Base-by-base conservation (phyloP, 345 rosid species). In the Gynandropsis gynandra region DNA sequence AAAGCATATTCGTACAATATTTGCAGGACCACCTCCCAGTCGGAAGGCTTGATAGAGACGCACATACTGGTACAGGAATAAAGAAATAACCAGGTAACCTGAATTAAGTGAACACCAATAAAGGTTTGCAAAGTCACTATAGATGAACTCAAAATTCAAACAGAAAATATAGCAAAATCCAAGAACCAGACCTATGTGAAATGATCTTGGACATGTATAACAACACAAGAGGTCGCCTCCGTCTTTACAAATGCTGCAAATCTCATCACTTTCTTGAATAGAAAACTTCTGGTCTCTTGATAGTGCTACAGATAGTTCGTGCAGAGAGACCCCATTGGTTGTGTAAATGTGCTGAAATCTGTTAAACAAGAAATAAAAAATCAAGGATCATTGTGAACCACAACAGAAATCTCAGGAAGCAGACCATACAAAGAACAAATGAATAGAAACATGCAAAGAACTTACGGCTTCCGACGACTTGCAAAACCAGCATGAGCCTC, bases 401-500 rank as follows among this genome's bases (percentile, higher is more conserved):
- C 34, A 49, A 16, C 39, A 47, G 39, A 24, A 42, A 40, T 5
- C 2, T 24, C 5, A 24, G 29, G 29, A 24, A 24, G 29, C 29
- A 34, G 29, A 24, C n/a, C n/a, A n/a, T n/a, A 13, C 4, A 18
- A 5, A 47, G 32, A n/a, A 35, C 44, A 56, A 16, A 39, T 40
- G 47, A 19, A 65, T 54, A 58, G 24, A 8, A 36, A 49, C 50
- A 48, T 45, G 42, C 1, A 48, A 49, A 18, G 42, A 54, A 79
- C 97, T 85, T 56, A 89, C 97, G 95, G 97, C 70, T 83, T 95
- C 52, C 95, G 85, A 68, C 89, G 82, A 47, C 71, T 84, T 58
- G 89, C 81, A 93, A 80, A 82, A 70, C 97, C 97, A 76, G 97
- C 95, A 78, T 89, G 97, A 39, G 89, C 80, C 74, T 89, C 97